Percentiles rank a stretch among this genome's conserved stretches.
These are phyloP conservation scores for Kappamyces sp. DNA, from an alignment of 192 early-diverging fungal species.

Conservation along the genomic window DNA sequence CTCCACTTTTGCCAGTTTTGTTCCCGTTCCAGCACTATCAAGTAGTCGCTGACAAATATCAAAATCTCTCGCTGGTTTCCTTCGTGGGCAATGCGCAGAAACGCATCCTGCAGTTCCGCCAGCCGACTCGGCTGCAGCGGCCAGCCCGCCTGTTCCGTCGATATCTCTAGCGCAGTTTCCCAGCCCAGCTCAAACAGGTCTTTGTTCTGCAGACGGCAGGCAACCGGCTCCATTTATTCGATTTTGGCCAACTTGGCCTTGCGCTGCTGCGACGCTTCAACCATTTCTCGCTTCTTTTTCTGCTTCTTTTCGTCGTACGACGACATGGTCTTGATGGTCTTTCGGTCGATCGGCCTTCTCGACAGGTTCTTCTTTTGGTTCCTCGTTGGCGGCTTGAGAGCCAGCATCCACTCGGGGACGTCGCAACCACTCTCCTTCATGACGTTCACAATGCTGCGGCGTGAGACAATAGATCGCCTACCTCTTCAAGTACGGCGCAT, in stretches of 20 bases:
- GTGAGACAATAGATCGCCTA: constrained; percentile 9
- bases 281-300: constrained; percentile 53
- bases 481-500: constrained; percentile 80
- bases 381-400: constrained; percentile 71
- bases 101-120: too few relatives aligned
- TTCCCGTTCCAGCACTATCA: too few relatives aligned
- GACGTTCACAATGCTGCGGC: constrained; percentile 82
- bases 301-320: constrained; percentile 66
- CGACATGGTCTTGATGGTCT: constrained; percentile 70
- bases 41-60: too few relatives aligned
- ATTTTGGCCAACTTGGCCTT: constrained; percentile 7
- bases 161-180: too few relatives aligned
- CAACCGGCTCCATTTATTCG: too few relatives aligned
- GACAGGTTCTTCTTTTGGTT: constrained; percentile 63
- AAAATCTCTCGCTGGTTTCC: too few relatives aligned
- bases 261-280: constrained; percentile 27
- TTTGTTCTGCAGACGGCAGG: too few relatives aligned
- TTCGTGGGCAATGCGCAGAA: too few relatives aligned
- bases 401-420: constrained; percentile 96
- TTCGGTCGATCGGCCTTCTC: constrained; percentile 66
- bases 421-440: constrained; percentile 94
- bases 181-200: too few relatives aligned
- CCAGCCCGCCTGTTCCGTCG: too few relatives aligned
- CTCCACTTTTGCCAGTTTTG: too few relatives aligned
- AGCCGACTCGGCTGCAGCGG: too few relatives aligned